These are phyloP conservation scores for Trametes sp. DNA, from an alignment of 1,284 basidiomycete genomes.

Conservation along the genomic window DNA sequence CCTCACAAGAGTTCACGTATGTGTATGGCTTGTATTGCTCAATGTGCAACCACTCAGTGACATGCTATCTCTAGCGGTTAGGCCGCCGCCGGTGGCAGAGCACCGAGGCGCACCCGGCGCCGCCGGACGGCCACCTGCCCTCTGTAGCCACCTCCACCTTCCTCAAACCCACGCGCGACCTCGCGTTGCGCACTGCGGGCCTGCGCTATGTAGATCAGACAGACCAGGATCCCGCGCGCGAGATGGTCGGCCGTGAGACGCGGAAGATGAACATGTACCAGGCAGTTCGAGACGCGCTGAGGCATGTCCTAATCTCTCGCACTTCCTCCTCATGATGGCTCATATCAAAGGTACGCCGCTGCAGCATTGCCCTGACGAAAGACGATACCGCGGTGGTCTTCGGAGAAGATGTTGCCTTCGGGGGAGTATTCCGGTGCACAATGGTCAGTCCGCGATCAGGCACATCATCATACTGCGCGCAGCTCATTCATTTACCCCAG, in stretches of 20 bases:
- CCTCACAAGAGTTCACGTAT: conserved; percentile 26
- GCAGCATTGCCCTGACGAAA: conserved; percentile 80
- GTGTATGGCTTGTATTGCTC: conserved; percentile 9
- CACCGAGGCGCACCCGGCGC: conserved; percentile 72
- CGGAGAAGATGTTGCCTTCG: conserved; percentile 94
- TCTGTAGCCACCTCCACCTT: conserved; percentile 71
- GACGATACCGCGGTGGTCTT: conserved; percentile 91
- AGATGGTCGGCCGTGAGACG: conserved; percentile 80
- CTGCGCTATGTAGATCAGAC: conserved; percentile 75
- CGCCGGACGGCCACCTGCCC: conserved; percentile 77
- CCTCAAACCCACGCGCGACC: conserved; percentile 68
- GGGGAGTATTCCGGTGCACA: conserved; percentile 91
- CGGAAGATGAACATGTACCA: conserved; percentile 93
- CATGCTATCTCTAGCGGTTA: conserved; percentile 13
- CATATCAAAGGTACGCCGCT: conserved; percentile 10
- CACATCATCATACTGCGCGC: neutral
- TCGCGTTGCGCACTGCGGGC: conserved; percentile 76
- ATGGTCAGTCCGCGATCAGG: conserved; percentile 57
- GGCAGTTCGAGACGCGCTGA: conserved; percentile 88
- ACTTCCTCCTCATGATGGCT: conserved; percentile 11
- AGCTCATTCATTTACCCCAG: conserved; percentile 45
- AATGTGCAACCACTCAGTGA: neutral
- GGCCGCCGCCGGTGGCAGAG: conserved; percentile 56
- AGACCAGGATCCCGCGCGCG: conserved; percentile 48
- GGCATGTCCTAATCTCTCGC: conserved; percentile 50